phyloP scores from a whole-genome alignment of 345 rosid genomes.

The Pistacia integerrima region DNA sequence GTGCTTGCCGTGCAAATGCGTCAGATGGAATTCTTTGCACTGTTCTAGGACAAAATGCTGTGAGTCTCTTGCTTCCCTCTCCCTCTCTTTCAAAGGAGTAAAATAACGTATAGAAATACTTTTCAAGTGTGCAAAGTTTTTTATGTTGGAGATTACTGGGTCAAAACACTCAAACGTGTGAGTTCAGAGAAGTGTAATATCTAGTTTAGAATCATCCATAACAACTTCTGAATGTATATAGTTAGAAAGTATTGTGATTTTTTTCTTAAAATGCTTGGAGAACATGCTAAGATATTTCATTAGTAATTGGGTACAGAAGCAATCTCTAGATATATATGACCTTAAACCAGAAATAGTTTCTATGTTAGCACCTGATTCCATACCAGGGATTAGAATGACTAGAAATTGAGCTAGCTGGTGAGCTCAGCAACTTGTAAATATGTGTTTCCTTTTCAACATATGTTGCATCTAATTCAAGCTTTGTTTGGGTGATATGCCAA shows the following conservation, averaged over 20 bases:
- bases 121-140: neutral
- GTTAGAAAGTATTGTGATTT: neutral
- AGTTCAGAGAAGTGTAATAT: neutral
- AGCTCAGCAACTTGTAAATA: neutral
- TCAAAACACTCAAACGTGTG: neutral
- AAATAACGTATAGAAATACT: neutral
- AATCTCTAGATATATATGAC: neutral
- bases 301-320: neutral
- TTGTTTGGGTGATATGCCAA: neutral
- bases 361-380: neutral
- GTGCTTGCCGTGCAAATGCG: conserved; percentile 93
- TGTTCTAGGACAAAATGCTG: conserved; percentile 99
- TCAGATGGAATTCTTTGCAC: conserved; percentile 94
- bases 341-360: neutral
- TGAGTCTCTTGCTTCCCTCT: conserved; percentile 39
- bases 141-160: neutral
- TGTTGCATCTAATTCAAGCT: neutral
- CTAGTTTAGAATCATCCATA: neutral
- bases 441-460: neutral
- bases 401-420: neutral
- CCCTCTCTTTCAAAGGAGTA: neutral
- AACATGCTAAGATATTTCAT: neutral
- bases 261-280: neutral
- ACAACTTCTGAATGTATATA: neutral
- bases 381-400: neutral